Evolutionary conservation across 2,329 filamentous ascomycete genomes (phyloP).

Genomic region (Xylaria sp.): DNA sequence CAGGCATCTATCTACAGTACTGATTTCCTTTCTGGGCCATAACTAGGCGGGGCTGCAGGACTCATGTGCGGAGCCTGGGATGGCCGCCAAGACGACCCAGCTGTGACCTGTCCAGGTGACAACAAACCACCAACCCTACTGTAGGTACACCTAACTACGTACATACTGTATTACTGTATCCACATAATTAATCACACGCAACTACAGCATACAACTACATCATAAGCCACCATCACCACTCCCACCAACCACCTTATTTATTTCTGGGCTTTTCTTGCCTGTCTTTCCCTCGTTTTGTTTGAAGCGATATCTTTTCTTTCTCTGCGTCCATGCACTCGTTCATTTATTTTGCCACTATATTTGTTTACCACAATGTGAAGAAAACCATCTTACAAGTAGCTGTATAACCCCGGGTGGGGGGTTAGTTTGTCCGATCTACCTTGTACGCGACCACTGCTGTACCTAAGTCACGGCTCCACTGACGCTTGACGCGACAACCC

Average conservation of each 20-base stretch:
- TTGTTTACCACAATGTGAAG: conserved; percentile 21
- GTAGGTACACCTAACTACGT: too few species aligned
- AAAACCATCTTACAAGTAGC: not conserved
- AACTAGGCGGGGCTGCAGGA: too few species aligned
- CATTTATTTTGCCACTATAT: not conserved
- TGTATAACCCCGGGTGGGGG: not conserved
- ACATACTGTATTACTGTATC: not conserved
- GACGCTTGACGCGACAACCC: conserved; percentile 22
- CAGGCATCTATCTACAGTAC: too few species aligned
- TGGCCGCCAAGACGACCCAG: conserved; percentile 24
- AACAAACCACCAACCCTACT: conserved; percentile 29
- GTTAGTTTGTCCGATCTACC: not conserved
- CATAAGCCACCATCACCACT: not conserved
- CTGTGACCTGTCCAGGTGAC: conserved; percentile 36
- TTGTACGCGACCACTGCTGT: conserved; percentile 6
- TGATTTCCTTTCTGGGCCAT: too few species aligned
- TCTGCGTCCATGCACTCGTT: not conserved
- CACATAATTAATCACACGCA: not conserved
- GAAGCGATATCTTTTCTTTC: not conserved
- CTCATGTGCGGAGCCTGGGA: not conserved
- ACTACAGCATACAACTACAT: conserved; percentile 12
- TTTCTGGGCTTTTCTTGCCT: not conserved
- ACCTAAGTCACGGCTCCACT: conserved; percentile 28
- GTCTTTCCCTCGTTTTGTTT: not conserved
- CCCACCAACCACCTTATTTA: too few species aligned